Evolutionary conservation across 192 early-diverging fungal genomes (phyloP).

Genomic region (Oehlia diaphana): DNA sequence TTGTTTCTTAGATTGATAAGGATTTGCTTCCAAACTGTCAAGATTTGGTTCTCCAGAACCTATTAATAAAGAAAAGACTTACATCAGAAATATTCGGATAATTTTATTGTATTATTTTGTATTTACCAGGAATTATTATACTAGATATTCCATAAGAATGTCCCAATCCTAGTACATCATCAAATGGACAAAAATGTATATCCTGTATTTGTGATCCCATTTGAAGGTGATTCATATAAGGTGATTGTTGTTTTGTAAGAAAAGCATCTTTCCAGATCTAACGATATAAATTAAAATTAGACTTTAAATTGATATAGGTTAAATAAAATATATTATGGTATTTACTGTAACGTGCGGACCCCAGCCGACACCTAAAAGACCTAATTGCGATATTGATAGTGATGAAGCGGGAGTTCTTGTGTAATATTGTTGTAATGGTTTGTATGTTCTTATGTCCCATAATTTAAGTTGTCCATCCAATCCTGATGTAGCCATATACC

Average conservation of each 20-base stretch:
- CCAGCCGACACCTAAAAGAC: constrained; percentile 80
- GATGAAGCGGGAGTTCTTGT: constrained; percentile 76
- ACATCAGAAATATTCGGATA: not conserved
- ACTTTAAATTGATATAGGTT: not conserved
- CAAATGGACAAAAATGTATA: constrained; percentile 88
- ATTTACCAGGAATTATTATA: constrained; percentile 78
- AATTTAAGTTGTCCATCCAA: constrained; percentile 87
- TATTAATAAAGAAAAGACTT: not conserved
- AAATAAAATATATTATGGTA: constrained; percentile 16
- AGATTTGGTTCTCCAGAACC: constrained; percentile 97
- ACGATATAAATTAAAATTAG: not conserved
- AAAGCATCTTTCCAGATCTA: constrained; percentile 90
- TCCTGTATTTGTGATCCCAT: constrained; percentile 52
- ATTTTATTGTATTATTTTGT: not conserved
- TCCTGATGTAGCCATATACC: constrained; percentile 91
- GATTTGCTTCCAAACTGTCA: constrained; percentile 90
- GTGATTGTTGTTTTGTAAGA: constrained; percentile 68
- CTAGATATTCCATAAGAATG: constrained; percentile 77
- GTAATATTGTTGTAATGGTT: constrained; percentile 76
- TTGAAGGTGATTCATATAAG: constrained; percentile 85
- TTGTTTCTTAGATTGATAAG: constrained; percentile 87
- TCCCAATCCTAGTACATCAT: constrained; percentile 89
- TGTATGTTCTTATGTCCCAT: constrained; percentile 91
- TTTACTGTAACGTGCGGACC: constrained; percentile 71
- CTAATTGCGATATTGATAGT: constrained; percentile 81